A percentile compares a stretch with the other conserved stretches of the same genome.
These are phyloP conservation scores for Golubevia pallescens DNA, from an alignment of 1,284 basidiomycete species.

Conservation along the genomic window DNA sequence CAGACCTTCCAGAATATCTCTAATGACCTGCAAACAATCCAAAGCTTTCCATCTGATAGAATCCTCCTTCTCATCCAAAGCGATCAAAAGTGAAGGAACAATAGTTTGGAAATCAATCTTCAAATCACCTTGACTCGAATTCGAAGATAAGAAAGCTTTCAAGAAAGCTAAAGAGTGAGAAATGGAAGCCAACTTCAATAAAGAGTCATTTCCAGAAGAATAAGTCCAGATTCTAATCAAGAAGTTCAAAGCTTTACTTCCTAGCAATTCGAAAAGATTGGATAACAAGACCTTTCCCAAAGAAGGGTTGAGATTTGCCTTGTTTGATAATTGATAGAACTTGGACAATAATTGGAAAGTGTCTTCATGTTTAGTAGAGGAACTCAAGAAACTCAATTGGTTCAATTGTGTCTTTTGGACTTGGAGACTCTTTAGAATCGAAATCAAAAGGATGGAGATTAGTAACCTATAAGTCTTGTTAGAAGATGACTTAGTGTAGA, in stretches of 20 bases:
- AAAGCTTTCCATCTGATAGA: slow-evolving; percentile 33
- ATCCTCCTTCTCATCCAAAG: slow-evolving; percentile 28
- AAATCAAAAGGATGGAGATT: too few species aligned
- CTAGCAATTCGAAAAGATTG: slow-evolving; percentile 20
- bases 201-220: slow-evolving; percentile 14
- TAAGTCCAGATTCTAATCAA: slow-evolving; percentile 38
- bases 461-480: too few species aligned
- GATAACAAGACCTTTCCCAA: slow-evolving; percentile 18
- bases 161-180: slow-evolving; percentile 42
- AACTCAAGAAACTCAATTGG: neutral
- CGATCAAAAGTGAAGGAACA: slow-evolving; percentile 32
- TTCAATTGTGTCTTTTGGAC: neutral
- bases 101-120: slow-evolving; percentile 42
- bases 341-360: neutral
- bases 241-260: slow-evolving; percentile 38
- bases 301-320: neutral
- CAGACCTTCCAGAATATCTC: slow-evolving; percentile 16
- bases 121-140: slow-evolving; percentile 6
- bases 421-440: too few species aligned
- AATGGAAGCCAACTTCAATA: slow-evolving; percentile 37
- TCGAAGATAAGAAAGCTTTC: slow-evolving; percentile 17
- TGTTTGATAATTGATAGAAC: neutral
- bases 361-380: neutral
- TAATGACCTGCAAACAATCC: slow-evolving; percentile 25
- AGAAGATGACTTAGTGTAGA: too few species aligned